Percentiles rank a stretch among this genome's conserved stretches.
These are phyloP conservation scores for Karstenula rhodostoma DNA, from an alignment of 2,329 filamentous ascomycete species.

Conservation along the genomic window DNA sequence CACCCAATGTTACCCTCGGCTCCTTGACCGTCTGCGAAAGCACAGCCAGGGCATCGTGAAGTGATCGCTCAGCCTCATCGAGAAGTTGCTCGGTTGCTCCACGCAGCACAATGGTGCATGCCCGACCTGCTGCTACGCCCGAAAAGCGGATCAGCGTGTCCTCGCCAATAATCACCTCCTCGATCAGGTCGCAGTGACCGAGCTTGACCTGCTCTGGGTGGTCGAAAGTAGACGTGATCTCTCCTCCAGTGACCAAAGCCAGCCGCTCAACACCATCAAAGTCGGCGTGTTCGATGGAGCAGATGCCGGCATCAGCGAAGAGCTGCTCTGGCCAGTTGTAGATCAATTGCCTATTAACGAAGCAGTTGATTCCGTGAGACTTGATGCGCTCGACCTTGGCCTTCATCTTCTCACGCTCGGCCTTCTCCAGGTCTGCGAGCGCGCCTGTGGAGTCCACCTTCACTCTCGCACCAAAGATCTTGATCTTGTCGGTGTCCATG, in stretches of 20 bases:
- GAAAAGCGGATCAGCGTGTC: slow-evolving; percentile 98
- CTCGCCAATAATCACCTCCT: slow-evolving; percentile 98
- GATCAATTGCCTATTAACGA: slow-evolving; percentile 98
- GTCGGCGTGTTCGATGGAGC: slow-evolving; percentile 98
- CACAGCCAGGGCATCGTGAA: slow-evolving; percentile 95
- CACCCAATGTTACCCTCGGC: slow-evolving; percentile 91
- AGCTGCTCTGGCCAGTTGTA: slow-evolving; percentile 99
- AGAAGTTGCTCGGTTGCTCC: slow-evolving; percentile 96
- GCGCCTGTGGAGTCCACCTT: slow-evolving; percentile 97
- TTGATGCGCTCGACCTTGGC: slow-evolving; percentile 99
- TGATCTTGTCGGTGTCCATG: slow-evolving; percentile 99
- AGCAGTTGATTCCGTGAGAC: slow-evolving; percentile 98
- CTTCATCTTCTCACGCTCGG: slow-evolving; percentile 99
- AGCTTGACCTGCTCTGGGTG: slow-evolving; percentile 97
- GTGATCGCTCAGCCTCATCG: slow-evolving; percentile 93
- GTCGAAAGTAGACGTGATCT: slow-evolving; percentile 97
- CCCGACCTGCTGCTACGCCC: slow-evolving; percentile 89
- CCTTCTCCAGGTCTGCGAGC: slow-evolving; percentile 97
- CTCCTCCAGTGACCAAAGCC: slow-evolving; percentile 93
- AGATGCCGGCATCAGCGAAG: slow-evolving; percentile 96
- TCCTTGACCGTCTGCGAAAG: slow-evolving; percentile 96
- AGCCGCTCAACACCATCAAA: slow-evolving; percentile 97
- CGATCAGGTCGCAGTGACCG: slow-evolving; percentile 92
- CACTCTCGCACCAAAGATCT: slow-evolving; percentile 97
- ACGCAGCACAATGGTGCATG: slow-evolving; percentile 95